Conservation (phyloP, 1,284 basidiomycete species). For the Lentinula novae-zelandiae region DNA sequence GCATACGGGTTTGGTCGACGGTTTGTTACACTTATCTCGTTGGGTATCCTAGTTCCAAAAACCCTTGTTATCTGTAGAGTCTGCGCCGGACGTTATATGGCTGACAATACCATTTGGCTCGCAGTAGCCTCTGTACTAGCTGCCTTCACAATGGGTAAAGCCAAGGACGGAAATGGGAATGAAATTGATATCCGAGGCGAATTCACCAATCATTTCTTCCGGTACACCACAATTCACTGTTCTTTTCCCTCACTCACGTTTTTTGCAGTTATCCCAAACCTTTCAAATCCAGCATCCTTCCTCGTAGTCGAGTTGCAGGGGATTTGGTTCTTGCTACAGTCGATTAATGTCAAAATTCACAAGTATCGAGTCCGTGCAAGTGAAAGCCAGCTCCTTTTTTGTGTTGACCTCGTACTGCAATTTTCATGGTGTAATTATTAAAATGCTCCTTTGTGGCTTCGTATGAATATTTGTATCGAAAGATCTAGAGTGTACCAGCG, state of each 20-base stretch:
- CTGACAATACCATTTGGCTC: conserved; percentile 23
- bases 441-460: too few species aligned
- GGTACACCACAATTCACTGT: not conserved
- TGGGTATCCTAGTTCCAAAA: not conserved
- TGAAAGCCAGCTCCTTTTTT: too few species aligned
- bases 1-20: conserved; percentile 25
- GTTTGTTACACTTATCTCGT: conserved; percentile 2
- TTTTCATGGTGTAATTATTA: too few species aligned
- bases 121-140: conserved; percentile 20
- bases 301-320: not conserved
- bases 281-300: not conserved
- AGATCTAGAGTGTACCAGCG: too few species aligned
- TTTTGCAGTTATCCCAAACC: not conserved
- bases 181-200: conserved; percentile 13
- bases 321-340: not conserved
- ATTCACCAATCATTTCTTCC: not conserved
- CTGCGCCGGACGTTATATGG: conserved; percentile 25
- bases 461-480: too few species aligned
- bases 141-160: conserved; percentile 21
- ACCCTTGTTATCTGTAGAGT: conserved; percentile 16
- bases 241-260: not conserved
- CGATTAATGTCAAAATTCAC: not conserved
- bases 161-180: conserved; percentile 15
- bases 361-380: not conserved
- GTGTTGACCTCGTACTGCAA: too few species aligned